Conservation (phyloP, 148 eudicot species). For the Chenopodium album region DNA sequence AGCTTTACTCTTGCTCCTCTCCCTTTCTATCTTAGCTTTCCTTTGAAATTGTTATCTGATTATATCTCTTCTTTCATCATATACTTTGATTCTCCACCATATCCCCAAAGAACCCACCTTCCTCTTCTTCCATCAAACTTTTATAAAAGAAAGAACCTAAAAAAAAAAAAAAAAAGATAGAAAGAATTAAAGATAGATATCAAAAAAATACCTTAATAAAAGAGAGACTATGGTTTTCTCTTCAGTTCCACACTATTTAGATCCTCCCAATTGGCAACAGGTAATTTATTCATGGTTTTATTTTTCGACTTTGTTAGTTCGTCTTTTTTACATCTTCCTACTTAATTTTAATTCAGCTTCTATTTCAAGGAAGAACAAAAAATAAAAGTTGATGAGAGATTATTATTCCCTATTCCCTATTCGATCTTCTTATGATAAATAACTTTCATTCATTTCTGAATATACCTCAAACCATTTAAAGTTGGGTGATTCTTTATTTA, state of each 20-base stretch:
- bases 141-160: slow-evolving; percentile 45
- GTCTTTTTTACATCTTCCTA: slow-evolving; percentile 4
- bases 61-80: slow-evolving; percentile 14
- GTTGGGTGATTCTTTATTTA: slow-evolving; percentile 4
- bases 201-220: slow-evolving; percentile 18
- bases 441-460: slow-evolving; percentile 37
- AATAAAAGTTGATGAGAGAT: slow-evolving; percentile 17
- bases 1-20: slow-evolving; percentile 28
- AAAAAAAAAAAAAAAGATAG: slow-evolving; percentile 6
- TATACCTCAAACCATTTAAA: slow-evolving; percentile 33
- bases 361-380: slow-evolving; percentile 23
- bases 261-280: slow-evolving; percentile 80
- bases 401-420: slow-evolving; percentile 38
- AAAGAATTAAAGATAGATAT: slow-evolving; percentile 17
- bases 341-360: slow-evolving; percentile 19
- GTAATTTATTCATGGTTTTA: slow-evolving; percentile 15
- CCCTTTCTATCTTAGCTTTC: slow-evolving; percentile 32
- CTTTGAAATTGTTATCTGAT: slow-evolving; percentile 30
- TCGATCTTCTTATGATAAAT: slow-evolving; percentile 14
- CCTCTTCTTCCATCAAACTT: slow-evolving; percentile 41
- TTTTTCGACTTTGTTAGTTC: neutral
- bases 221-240: slow-evolving; percentile 56
- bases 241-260: slow-evolving; percentile 63
- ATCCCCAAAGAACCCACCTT: slow-evolving; percentile 29
- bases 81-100: slow-evolving; percentile 61